Base-by-base conservation (phyloP, 345 rosid species). In the Hibiscus mutabilis region DNA sequence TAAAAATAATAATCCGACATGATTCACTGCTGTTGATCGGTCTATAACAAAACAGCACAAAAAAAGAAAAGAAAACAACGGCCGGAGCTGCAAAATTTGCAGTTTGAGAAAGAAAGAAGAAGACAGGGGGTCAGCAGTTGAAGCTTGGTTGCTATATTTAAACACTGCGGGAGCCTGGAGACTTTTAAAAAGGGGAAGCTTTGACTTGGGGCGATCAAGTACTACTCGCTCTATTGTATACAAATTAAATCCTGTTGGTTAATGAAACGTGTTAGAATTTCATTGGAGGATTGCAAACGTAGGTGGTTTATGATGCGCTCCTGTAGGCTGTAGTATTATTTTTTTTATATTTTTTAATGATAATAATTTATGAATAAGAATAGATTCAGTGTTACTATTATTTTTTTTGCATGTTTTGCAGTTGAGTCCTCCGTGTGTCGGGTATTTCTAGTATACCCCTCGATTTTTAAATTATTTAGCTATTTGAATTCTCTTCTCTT, bases 1-100 rank as follows among this genome's bases (percentile, higher is more conserved):
- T 84, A 80, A 75, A 82, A 80, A 62, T 67, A 81, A 66, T 77
- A 72, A 71, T 46, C 73, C 74, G 69, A 72, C 79, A 78, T 78
- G 60, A 80, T 11, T 55, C 60, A 1, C 40, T 3, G 66, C 69
- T 22, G 3, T 42, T 0, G 6, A 33, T 18, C 3, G 74, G 3
- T 37, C 42, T 33, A 0, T 5, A 11, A 4, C 60, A 11, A 22
- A 56, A 56, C 16, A 56, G 22, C 60, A 21, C 60, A 7, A 18
- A 19, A 19, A 40, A 25, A 4, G 2, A 69, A 62, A 0, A 44
- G 2, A 68, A 60, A 0, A 62, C 0, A 40, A 42, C 6, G 42
- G 21, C 4, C 29, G 10, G 9, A 53, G 4, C 58, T 53, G 58
- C 57, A 53, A n/a, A 53, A 18, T 52, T 52, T 52, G 22, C 57